These are phyloP conservation scores for Colletotrichum musae DNA, from an alignment of 2,329 filamentous ascomycete genomes.

Conservation along the genomic window DNA sequence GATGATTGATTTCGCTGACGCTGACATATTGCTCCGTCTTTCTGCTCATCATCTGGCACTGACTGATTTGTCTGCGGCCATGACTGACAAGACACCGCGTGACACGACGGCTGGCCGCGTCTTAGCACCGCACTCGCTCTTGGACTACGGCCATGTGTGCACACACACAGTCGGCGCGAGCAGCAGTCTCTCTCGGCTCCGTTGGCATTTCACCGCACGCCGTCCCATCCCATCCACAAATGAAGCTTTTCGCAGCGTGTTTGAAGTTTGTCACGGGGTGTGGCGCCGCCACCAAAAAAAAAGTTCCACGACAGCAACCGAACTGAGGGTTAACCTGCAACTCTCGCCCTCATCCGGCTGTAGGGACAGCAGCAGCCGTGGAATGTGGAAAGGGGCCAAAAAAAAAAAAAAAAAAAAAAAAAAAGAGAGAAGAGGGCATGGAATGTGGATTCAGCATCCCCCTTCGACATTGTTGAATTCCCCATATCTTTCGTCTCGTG, in stretches of 20 bases:
- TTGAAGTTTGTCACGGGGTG: constrained; percentile 32
- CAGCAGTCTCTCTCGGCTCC: neutral
- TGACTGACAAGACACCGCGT: constrained; percentile 13
- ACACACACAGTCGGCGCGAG: neutral
- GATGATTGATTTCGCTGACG: neutral
- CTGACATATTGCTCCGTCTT: constrained; percentile 26
- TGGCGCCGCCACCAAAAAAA: neutral
- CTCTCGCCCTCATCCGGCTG: too few species aligned
- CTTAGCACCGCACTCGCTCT: constrained; percentile 23
- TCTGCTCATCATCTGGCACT: constrained; percentile 12
- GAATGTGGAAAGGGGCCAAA: neutral
- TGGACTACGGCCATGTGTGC: constrained; percentile 1
- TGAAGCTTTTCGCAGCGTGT: constrained; percentile 32
- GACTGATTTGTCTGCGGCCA: constrained; percentile 18
- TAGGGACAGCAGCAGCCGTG: neutral
- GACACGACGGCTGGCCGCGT: constrained; percentile 24
- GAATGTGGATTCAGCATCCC: constrained; percentile 26
- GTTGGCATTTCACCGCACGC: constrained; percentile 9
- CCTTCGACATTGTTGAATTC: constrained; percentile 1
- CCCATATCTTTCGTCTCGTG: constrained; percentile 31
- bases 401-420: too few species aligned
- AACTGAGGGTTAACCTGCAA: constrained; percentile 12
- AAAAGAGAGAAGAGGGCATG: neutral
- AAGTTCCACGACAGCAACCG: constrained; percentile 6
- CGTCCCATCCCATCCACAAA: neutral